Conservation (phyloP, 1,284 basidiomycete genomes). For the Trametes versicolor region DNA sequence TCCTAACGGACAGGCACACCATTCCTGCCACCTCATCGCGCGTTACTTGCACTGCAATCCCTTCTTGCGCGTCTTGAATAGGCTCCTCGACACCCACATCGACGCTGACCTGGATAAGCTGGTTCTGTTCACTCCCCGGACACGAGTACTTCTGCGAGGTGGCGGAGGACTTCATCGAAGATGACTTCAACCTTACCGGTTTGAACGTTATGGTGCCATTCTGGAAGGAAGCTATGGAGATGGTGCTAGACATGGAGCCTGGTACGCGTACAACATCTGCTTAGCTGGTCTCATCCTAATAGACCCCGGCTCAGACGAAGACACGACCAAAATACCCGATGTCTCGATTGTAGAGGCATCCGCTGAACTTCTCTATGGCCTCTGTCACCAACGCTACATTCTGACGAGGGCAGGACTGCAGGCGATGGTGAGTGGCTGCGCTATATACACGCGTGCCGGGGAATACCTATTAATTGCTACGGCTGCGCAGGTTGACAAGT, state of each 20-base stretch:
- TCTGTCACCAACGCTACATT: constrained; percentile 98
- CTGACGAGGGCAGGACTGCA: constrained; percentile 93
- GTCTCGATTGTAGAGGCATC: constrained; percentile 98
- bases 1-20: constrained; percentile 6
- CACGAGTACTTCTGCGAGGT: constrained; percentile 99
- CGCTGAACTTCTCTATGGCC: constrained; percentile 96
- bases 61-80: constrained; percentile 41
- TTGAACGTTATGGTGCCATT: constrained; percentile 96
- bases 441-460: constrained; percentile 8
- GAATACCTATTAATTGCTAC: constrained; percentile 29
- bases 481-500: constrained; percentile 86
- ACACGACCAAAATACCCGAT: constrained; percentile 90
- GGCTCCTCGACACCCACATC: constrained; percentile 88
- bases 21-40: constrained; percentile 6
- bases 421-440: constrained; percentile 82
- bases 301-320: constrained; percentile 73
- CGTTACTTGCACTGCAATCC: neutral
- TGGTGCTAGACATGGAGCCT: constrained; percentile 99
- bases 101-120: constrained; percentile 95
- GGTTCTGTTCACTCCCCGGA: constrained; percentile 98
- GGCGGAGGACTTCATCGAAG: constrained; percentile 98
- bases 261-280: constrained; percentile 61
- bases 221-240: constrained; percentile 99
- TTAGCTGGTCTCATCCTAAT: constrained; percentile 25
- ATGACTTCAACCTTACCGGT: constrained; percentile 99